A percentile compares a stretch with the other conserved stretches of the same genome.
Conservation (phyloP, 202 grass and related monocot genomes). For the Dendrocalamus latiflorus region DNA sequence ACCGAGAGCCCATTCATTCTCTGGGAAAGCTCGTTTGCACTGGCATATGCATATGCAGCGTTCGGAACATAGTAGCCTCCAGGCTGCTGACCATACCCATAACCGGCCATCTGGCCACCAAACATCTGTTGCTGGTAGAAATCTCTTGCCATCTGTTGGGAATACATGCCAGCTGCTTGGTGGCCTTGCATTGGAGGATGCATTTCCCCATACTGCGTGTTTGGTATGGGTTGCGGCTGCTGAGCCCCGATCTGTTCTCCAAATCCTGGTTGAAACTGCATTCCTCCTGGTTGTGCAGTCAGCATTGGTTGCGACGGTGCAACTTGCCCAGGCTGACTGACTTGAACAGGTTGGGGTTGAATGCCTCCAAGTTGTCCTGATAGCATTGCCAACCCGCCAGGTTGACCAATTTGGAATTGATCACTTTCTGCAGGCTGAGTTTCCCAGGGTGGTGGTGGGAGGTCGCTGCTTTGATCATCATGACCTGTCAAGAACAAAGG, state of each 20-base stretch:
- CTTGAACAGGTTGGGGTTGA: constrained; percentile 39
- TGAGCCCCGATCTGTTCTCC: constrained; percentile 36
- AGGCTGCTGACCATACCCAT: constrained; percentile 54
- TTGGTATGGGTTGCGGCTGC: constrained; percentile 45
- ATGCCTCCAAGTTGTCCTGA: constrained; percentile 33
- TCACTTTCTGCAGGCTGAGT: constrained; percentile 46
- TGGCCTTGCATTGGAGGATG: constrained; percentile 47
- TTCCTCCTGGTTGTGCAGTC: constrained; percentile 32
- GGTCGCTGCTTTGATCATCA: constrained; percentile 51
- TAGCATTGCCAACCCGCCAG: constrained; percentile 10
- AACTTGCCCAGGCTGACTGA: constrained; percentile 32
- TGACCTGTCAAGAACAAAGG: constrained; percentile 39
- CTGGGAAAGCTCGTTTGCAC: constrained; percentile 60
- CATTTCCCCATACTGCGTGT: constrained; percentile 46
- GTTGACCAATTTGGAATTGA: constrained; percentile 36
- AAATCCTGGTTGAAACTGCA: constrained; percentile 36
- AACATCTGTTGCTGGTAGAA: constrained; percentile 65
- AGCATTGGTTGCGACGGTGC: constrained; percentile 31
- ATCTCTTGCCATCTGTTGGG: constrained; percentile 58
- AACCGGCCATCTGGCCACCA: constrained; percentile 46
- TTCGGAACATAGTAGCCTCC: constrained; percentile 46
- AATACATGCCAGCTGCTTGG: constrained; percentile 38
- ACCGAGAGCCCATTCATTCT: constrained; percentile 76
- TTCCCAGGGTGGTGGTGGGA: constrained; percentile 93
- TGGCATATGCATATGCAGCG: constrained; percentile 24